Percentiles rank a stretch among this genome's conserved stretches.
These are phyloP conservation scores for Eurotiales sp. DNA, from an alignment of 2,329 filamentous ascomycete species.

Conservation along the genomic window DNA sequence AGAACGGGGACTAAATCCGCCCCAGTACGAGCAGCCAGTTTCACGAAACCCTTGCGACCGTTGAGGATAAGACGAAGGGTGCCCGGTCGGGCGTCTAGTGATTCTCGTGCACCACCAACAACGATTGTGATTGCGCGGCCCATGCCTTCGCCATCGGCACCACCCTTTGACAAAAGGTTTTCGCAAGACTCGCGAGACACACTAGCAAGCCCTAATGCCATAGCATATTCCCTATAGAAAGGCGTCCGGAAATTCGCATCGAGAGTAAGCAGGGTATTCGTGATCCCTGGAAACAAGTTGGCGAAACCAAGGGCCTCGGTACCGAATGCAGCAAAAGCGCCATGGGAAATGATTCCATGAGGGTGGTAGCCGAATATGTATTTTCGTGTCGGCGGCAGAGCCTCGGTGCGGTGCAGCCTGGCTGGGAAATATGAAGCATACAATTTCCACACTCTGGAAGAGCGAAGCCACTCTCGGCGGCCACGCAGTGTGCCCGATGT, in stretches of 20 bases:
- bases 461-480: conserved; percentile 71
- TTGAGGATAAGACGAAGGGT: conserved; percentile 73
- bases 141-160: conserved; percentile 74
- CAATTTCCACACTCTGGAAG: conserved; percentile 73
- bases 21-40: conserved; percentile 86
- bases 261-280: conserved; percentile 88
- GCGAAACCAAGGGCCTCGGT: conserved; percentile 87
- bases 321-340: conserved; percentile 86
- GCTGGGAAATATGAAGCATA: conserved; percentile 94
- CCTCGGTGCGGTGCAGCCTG: conserved; percentile 75
- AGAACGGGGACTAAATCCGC: conserved; percentile 91
- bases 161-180: conserved; percentile 78
- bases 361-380: conserved; percentile 98
- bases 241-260: conserved; percentile 94
- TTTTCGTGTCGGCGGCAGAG: conserved; percentile 75
- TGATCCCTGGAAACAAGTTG: conserved; percentile 88
- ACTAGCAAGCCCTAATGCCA: conserved; percentile 79
- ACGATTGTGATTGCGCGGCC: conserved; percentile 97
- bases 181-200: conserved; percentile 91
- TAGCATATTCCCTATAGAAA: conserved; percentile 89
- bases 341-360: conserved; percentile 94
- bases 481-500: conserved; percentile 71
- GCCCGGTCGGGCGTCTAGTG: conserved; percentile 79
- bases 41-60: conserved; percentile 86
- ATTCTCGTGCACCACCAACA: conserved; percentile 86